Conservation (phyloP, 352 stramenopile genomes). For the Phytopythium chamaehyphon region DNA sequence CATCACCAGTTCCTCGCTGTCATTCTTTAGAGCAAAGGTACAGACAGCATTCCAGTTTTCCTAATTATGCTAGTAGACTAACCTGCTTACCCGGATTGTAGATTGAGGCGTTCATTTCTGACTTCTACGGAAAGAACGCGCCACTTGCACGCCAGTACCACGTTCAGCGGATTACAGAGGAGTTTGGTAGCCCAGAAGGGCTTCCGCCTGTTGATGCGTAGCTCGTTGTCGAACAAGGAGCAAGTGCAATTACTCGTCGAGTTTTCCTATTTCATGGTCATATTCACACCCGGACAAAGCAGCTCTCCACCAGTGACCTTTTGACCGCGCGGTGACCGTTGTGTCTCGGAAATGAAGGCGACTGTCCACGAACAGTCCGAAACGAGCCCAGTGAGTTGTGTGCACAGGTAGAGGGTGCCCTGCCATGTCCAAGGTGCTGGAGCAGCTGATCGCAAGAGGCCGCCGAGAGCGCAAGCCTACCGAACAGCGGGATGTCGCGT, state of each 20-base stretch:
- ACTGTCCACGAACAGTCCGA: no score
- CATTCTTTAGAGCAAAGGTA: slow-evolving; percentile 72
- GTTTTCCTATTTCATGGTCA: no score
- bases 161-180: slow-evolving; percentile 49
- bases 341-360: no score
- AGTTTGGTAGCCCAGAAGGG: slow-evolving; percentile 31
- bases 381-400: no score
- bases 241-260: background rate
- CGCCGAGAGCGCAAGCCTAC: slow-evolving; percentile 91
- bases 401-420: background rate
- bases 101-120: slow-evolving; percentile 73
- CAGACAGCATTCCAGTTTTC: background rate
- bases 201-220: slow-evolving; percentile 7
- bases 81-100: slow-evolving; percentile 8
- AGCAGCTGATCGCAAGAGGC: slow-evolving; percentile 95
- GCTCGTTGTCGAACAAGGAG: slow-evolving; percentile 1
- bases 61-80: background rate
- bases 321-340: no score
- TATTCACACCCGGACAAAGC: no score
- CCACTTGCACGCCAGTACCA: slow-evolving; percentile 58
- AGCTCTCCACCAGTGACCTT: no score
- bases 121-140: slow-evolving; percentile 63
- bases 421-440: slow-evolving; percentile 91
- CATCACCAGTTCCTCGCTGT: slow-evolving; percentile 70
- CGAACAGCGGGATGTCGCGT: slow-evolving; percentile 95